Evolutionary conservation across 192 early-diverging fungal genomes (phyloP).

Genomic region (Phlyctochytrium bullatum): DNA sequence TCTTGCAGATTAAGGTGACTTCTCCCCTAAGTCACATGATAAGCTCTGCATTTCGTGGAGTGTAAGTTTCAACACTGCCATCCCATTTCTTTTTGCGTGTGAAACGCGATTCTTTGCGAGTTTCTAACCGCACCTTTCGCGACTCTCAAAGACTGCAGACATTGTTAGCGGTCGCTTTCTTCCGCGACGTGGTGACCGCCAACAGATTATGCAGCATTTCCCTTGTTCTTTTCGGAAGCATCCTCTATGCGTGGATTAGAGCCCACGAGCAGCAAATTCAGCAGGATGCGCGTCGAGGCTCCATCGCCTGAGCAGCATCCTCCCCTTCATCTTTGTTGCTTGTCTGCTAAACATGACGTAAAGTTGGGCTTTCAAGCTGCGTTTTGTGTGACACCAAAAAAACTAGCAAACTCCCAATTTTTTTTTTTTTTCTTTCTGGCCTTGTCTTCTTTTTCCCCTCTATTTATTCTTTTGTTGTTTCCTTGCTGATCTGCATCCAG

Average conservation of each 20-base stretch:
- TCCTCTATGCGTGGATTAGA: constrained; percentile 21
- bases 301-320: too few relatives aligned
- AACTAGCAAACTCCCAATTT: too few relatives aligned
- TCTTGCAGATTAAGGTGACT: constrained; percentile 63
- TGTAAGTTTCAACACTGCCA: constrained; percentile 42
- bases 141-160: constrained; percentile 16
- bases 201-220: constrained; percentile 9
- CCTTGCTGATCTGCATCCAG: too few relatives aligned
- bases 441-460: too few relatives aligned
- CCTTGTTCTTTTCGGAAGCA: constrained; percentile 14
- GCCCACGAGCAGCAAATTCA: too few relatives aligned
- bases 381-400: too few relatives aligned
- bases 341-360: too few relatives aligned
- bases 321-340: too few relatives aligned
- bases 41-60: constrained; percentile 56
- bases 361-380: too few relatives aligned
- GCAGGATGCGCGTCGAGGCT: too few relatives aligned
- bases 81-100: not conserved
- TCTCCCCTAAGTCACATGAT: constrained; percentile 61
- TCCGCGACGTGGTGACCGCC: constrained; percentile 14
- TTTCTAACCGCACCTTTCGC: not conserved
- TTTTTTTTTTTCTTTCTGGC: too few relatives aligned
- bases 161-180: constrained; percentile 16
- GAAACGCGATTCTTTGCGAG: not conserved
- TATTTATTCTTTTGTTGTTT: too few relatives aligned